Conservation (phyloP, 257 asterid genomes). For the Asclepias syriaca region DNA sequence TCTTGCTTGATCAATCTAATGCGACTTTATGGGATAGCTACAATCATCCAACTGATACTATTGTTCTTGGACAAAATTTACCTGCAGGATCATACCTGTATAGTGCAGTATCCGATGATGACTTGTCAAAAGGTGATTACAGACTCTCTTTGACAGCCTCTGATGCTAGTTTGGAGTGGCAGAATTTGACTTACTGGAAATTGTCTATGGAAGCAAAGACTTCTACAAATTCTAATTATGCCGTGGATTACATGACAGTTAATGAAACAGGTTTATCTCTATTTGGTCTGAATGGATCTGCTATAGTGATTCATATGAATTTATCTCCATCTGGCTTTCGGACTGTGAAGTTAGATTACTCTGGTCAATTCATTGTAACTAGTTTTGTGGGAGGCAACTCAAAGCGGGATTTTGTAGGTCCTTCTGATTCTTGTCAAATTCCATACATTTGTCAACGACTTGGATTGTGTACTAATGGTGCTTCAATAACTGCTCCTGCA, state of each 20-base stretch:
- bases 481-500: conserved; percentile 23
- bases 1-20: conserved; percentile 46
- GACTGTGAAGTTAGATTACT: conserved; percentile 38
- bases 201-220: conserved; percentile 50
- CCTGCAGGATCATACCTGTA: conserved; percentile 22
- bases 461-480: conserved; percentile 45
- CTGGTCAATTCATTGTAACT: conserved; percentile 48
- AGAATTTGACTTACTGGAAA: conserved; percentile 43
- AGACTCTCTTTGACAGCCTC: conserved; percentile 33
- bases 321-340: conserved; percentile 39
- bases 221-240: conserved; percentile 20
- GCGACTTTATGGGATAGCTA: conserved; percentile 64
- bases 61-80: conserved; percentile 55
- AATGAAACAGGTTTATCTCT: conserved; percentile 56
- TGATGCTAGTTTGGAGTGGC: conserved; percentile 49
- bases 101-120: conserved; percentile 33
- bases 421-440: conserved; percentile 40
- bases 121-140: conserved; percentile 45
- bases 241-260: conserved; percentile 31
- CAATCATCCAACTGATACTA: conserved; percentile 49
- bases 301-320: conserved; percentile 33
- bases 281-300: conserved; percentile 38
- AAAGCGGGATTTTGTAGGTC: conserved; percentile 36
- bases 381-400: conserved; percentile 31
- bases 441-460: conserved; percentile 48